Evolutionary conservation across 345 rosid species (phyloP).

Genomic region (Lepidium aucheri): DNA sequence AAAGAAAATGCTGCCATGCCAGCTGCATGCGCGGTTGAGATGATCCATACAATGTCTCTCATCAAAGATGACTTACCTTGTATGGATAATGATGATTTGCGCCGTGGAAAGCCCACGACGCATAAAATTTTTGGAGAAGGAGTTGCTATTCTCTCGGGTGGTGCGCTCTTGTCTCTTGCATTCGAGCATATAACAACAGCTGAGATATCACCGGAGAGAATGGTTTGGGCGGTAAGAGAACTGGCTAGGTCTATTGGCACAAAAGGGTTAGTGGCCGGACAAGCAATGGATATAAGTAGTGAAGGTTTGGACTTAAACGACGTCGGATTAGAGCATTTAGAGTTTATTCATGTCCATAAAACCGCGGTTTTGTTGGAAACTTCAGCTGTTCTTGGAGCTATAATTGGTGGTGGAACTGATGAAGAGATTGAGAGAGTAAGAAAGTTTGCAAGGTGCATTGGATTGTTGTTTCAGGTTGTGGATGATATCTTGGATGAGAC

Average conservation of each 20-base stretch:
- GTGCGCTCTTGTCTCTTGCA: constrained; percentile 53
- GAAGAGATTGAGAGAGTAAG: constrained; percentile 70
- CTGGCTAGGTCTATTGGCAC: constrained; percentile 60
- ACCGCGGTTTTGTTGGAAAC: constrained; percentile 72
- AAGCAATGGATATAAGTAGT: constrained; percentile 69
- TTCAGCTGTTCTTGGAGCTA: constrained; percentile 75
- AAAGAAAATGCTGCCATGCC: constrained; percentile 39
- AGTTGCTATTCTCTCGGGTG: constrained; percentile 49
- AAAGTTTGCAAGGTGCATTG: constrained; percentile 59
- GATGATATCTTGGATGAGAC: constrained; percentile 94
- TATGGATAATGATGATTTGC: constrained; percentile 60
- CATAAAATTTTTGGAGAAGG: constrained; percentile 51
- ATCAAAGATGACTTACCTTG: constrained; percentile 74
- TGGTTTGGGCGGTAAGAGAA: constrained; percentile 58
- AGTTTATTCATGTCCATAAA: constrained; percentile 79
- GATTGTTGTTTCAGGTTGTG: constrained; percentile 87
- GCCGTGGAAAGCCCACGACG: constrained; percentile 53
- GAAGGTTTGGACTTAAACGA: constrained; percentile 41
- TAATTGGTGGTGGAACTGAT: constrained; percentile 61
- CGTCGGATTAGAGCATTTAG: constrained; percentile 57
- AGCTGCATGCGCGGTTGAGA: constrained; percentile 58
- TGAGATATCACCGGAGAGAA: constrained; percentile 27
- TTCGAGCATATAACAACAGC: constrained; percentile 37
- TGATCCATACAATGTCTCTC: constrained; percentile 64
- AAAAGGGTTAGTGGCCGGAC: constrained; percentile 78